phyloP scores from a whole-genome alignment of 306 rosid species.

The Lathyrus aphaca region DNA sequence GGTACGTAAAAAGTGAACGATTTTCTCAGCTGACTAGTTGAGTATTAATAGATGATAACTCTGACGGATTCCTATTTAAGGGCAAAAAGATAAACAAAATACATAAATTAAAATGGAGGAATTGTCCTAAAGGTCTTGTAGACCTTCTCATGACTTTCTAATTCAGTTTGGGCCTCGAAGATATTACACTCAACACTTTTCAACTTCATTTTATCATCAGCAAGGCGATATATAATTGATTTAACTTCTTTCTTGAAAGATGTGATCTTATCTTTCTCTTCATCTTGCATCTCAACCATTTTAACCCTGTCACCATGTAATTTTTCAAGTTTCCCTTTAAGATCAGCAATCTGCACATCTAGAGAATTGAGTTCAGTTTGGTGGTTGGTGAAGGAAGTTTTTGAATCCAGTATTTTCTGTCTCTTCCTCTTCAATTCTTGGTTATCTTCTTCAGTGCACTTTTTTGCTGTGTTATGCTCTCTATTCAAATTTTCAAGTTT shows the following conservation, averaged over 20 bases:
- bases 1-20: no score
- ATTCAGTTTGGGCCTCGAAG: neutral
- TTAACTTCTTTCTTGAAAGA: neutral
- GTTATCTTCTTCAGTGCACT: neutral
- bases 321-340: neutral
- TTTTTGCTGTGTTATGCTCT: neutral
- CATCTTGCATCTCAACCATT: neutral
- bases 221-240: neutral
- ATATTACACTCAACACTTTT: neutral
- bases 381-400: neutral
- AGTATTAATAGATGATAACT: no score
- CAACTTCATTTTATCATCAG: neutral
- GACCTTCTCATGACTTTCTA: neutral
- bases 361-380: neutral
- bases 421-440: neutral
- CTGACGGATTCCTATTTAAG: no score
- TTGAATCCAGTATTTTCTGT: neutral
- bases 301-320: neutral
- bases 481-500: neutral
- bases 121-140: neutral
- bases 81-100: neutral
- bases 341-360: neutral
- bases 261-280: neutral
- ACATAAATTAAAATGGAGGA: neutral
- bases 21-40: no score